Conservation (phyloP, 2,329 filamentous ascomycete species). For the Gremmenia infestans region DNA sequence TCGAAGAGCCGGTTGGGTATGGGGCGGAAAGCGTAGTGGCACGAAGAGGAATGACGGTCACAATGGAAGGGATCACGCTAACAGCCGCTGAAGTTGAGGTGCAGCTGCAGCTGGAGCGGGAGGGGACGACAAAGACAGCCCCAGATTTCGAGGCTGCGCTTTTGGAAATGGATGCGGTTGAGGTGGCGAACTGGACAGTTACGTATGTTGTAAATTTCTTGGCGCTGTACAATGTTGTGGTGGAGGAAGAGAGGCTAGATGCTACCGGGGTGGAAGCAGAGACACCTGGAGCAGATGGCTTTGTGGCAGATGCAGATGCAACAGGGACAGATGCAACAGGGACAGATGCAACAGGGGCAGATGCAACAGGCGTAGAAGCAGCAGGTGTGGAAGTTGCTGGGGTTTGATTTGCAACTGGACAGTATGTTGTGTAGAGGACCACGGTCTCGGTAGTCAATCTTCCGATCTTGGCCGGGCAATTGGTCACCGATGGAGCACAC, state of each 20-base stretch:
- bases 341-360: neutral
- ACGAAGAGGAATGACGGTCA: neutral
- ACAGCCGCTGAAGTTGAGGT: too few species aligned
- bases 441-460: slow-evolving; percentile 25
- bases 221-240: neutral
- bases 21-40: neutral
- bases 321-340: neutral
- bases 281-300: neutral
- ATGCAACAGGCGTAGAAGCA: neutral
- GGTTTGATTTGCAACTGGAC: slow-evolving; percentile 13
- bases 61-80: neutral
- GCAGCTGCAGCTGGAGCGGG: too few species aligned
- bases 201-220: neutral
- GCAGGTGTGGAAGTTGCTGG: neutral
- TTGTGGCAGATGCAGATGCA: neutral
- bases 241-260: neutral
- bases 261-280: neutral
- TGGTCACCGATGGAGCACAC: slow-evolving; percentile 23
- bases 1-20: neutral
- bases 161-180: neutral
- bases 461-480: slow-evolving; percentile 20
- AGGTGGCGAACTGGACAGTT: neutral
- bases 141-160: too few species aligned
- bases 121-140: too few species aligned
- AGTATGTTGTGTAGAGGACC: slow-evolving; percentile 24